Evolutionary conservation across 164 flowering plant genomes (phyloP).

Genomic region (Tinospora cordifolia): DNA sequence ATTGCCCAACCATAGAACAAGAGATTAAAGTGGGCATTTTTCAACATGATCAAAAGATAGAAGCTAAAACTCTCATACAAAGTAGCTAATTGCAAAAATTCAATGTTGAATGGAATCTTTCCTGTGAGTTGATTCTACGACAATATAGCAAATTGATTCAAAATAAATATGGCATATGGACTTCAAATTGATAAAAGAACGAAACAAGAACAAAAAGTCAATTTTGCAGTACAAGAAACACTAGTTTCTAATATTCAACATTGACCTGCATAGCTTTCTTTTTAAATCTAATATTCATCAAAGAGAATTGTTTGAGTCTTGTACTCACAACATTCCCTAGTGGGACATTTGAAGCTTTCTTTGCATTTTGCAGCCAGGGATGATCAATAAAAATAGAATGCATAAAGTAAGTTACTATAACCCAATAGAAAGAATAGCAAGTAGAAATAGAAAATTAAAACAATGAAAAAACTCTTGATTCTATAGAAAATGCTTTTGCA

Average conservation of each 20-base stretch:
- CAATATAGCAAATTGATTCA: conserved; percentile 29
- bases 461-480: too few relatives aligned
- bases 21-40: background rate
- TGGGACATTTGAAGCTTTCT: conserved; percentile 67
- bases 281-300: conserved; percentile 91
- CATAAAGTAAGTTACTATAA: too few relatives aligned
- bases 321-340: conserved; percentile 91
- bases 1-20: background rate
- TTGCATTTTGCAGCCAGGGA: conserved; percentile 46
- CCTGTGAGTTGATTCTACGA: conserved; percentile 79
- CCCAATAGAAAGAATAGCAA: too few relatives aligned
- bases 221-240: background rate
- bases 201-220: background rate
- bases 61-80: conserved; percentile 46
- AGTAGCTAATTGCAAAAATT: conserved; percentile 95
- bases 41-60: background rate
- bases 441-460: too few relatives aligned
- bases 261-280: conserved; percentile 89
- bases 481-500: too few relatives aligned
- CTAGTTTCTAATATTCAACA: conserved; percentile 9
- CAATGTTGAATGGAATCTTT: conserved; percentile 94
- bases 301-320: conserved; percentile 89
- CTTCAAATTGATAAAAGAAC: background rate
- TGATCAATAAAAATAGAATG: conserved; percentile 44
- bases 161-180: background rate